A percentile compares a stretch with the other conserved stretches of the same genome.
Evolutionary conservation across 1,284 basidiomycete species (phyloP).

Genomic region (Ceratobasidium sp.): DNA sequence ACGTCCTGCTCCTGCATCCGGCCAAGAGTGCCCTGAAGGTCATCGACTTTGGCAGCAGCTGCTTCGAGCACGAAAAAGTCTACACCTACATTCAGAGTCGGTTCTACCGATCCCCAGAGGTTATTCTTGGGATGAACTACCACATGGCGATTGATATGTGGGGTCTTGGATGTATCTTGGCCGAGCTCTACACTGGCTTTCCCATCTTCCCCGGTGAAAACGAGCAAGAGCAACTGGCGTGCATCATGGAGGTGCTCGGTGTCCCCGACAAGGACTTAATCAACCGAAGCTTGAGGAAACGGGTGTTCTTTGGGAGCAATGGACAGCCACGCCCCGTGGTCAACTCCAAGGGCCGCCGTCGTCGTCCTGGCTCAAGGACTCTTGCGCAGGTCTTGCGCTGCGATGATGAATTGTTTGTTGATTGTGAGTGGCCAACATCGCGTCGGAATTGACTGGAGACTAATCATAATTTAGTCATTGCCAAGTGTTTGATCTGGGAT

Average conservation of each 20-base stretch:
- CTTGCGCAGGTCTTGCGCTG: constrained; percentile 86
- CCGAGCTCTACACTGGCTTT: constrained; percentile 94
- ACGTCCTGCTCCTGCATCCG: constrained; percentile 92
- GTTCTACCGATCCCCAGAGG: constrained; percentile 98
- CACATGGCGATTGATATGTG: constrained; percentile 95
- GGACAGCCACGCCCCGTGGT: constrained; percentile 91
- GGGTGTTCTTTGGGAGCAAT: constrained; percentile 95
- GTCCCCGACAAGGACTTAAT: constrained; percentile 93
- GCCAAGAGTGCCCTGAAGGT: constrained; percentile 97
- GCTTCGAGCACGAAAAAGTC: constrained; percentile 97
- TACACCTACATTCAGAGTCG: constrained; percentile 99
- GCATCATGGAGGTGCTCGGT: constrained; percentile 98
- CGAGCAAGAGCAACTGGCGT: constrained; percentile 97
- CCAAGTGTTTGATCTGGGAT: constrained; percentile 97
- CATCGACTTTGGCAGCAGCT: constrained; percentile 98
- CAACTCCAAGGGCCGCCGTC: constrained; percentile 93
- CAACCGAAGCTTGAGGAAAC: constrained; percentile 90
- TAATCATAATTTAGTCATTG: constrained; percentile 63
- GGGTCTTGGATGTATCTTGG: constrained; percentile 94
- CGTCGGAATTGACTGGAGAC: constrained; percentile 51
- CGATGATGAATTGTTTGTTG: constrained; percentile 86
- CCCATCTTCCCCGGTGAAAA: constrained; percentile 98
- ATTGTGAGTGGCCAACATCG: constrained; percentile 55
- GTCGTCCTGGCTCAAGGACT: constrained; percentile 89
- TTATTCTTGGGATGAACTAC: constrained; percentile 92